phyloP scores from a whole-genome alignment of 2,329 filamentous ascomycete species.

The Torrubiella hemipterigena region DNA sequence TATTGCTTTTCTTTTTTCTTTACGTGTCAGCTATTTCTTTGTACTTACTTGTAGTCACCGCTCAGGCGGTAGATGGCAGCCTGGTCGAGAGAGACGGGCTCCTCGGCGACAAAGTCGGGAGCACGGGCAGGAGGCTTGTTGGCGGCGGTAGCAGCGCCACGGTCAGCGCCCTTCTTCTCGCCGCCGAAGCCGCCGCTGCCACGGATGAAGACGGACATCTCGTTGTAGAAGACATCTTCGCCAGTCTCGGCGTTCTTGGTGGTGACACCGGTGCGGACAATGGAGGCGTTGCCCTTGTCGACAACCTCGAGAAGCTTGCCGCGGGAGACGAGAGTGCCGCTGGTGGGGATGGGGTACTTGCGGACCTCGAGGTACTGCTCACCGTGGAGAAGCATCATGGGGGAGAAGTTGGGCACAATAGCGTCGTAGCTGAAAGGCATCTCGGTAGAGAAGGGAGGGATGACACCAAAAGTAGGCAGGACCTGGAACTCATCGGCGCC shows the following conservation, averaged over 20 bases:
- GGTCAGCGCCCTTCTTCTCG: slow-evolving; percentile 60
- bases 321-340: slow-evolving; percentile 62
- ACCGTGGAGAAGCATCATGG: slow-evolving; percentile 97
- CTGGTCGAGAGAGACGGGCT: slow-evolving; percentile 79
- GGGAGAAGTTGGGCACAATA: slow-evolving; percentile 89
- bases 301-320: slow-evolving; percentile 84
- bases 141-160: slow-evolving; percentile 67
- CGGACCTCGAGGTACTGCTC: slow-evolving; percentile 96
- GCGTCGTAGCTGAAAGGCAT: slow-evolving; percentile 69
- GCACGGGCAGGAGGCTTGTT: slow-evolving; percentile 67
- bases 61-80: slow-evolving; percentile 87
- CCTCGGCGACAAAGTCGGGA: slow-evolving; percentile 74
- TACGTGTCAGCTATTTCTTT: slow-evolving; percentile 3
- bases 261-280: slow-evolving; percentile 68
- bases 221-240: slow-evolving; percentile 94
- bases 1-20: no score
- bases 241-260: slow-evolving; percentile 78
- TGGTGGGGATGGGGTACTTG: slow-evolving; percentile 83
- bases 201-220: slow-evolving; percentile 83
- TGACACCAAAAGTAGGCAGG: slow-evolving; percentile 88
- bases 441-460: slow-evolving; percentile 82
- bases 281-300: slow-evolving; percentile 85
- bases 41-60: slow-evolving; percentile 70
- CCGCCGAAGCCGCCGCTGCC: slow-evolving; percentile 87
- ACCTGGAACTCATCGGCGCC: slow-evolving; percentile 86